Conservation (phyloP, 192 early-diverging fungal species). For the Gigaspora rosea region DNA sequence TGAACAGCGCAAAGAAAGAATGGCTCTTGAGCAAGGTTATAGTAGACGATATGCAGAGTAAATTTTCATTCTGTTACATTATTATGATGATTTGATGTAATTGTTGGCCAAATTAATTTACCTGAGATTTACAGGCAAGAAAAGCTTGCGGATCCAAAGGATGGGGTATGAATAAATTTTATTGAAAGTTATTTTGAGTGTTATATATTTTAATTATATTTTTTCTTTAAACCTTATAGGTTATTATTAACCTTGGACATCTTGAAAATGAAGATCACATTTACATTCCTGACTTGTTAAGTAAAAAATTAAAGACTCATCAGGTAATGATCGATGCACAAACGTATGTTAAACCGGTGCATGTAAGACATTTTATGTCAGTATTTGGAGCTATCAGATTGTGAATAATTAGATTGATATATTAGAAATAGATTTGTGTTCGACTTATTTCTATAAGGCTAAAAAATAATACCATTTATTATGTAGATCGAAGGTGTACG, state of each 20-base stretch:
- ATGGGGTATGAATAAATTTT: background rate
- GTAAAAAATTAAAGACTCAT: constrained; percentile 61
- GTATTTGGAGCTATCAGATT: no score
- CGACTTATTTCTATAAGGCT: background rate
- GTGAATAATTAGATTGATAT: no score
- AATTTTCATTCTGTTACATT: background rate
- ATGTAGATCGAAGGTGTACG: constrained; percentile 69
- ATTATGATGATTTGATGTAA: no score
- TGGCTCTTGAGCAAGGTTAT: background rate
- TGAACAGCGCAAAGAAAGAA: constrained; percentile 1
- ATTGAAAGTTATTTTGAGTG: background rate
- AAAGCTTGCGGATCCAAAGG: background rate
- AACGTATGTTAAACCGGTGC: no score
- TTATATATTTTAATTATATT: no score
- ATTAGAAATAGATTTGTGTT: background rate
- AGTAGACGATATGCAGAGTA: background rate
- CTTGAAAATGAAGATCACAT: constrained; percentile 54
- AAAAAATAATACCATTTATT: background rate
- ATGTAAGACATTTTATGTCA: no score
- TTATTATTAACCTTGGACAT: constrained; percentile 65
- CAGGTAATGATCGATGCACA: constrained; percentile 38
- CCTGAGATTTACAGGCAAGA: background rate
- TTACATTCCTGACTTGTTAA: constrained; percentile 58
- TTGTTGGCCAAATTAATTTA: background rate
- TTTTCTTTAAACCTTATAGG: background rate